These are phyloP conservation scores for Neurospora sublineolata DNA, from an alignment of 495 filamentous ascomycete species.

Conservation along the genomic window DNA sequence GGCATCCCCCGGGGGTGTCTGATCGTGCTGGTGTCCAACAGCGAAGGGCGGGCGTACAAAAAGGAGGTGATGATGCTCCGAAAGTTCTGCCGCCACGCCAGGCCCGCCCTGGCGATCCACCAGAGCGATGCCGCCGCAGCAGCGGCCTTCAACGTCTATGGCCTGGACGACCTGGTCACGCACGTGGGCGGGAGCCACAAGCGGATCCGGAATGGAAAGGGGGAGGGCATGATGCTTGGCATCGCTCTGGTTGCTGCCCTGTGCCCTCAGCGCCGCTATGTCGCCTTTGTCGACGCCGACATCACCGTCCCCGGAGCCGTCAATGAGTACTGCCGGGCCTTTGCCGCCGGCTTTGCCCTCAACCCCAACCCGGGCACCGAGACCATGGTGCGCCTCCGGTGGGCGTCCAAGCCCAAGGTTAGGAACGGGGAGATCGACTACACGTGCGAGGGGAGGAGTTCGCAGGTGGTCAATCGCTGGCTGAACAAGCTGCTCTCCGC, in stretches of 20 bases:
- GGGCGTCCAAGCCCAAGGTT: slow-evolving; percentile 21
- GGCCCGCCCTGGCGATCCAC: slow-evolving; percentile 14
- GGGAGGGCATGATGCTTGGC: slow-evolving; percentile 24
- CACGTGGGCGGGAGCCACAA: neutral
- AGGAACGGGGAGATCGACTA: slow-evolving; percentile 5
- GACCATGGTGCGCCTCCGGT: slow-evolving; percentile 19
- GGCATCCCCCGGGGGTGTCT: slow-evolving; percentile 15
- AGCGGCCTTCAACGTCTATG: slow-evolving; percentile 6
- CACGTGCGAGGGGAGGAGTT: slow-evolving; percentile 16
- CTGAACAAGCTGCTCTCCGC: slow-evolving; percentile 13
- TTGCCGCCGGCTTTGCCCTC: slow-evolving; percentile 19
- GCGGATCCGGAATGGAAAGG: slow-evolving; percentile 19
- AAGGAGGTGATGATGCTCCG: slow-evolving; percentile 7
- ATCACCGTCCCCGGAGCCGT: slow-evolving; percentile 11
- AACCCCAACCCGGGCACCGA: slow-evolving; percentile 3
- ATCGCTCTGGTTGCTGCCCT: slow-evolving; percentile 14
- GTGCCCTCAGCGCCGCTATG: slow-evolving; percentile 9
- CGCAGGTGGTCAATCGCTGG: slow-evolving; percentile 20
- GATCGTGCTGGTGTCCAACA: slow-evolving; percentile 21
- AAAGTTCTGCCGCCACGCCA: slow-evolving; percentile 1
- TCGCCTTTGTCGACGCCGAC: slow-evolving; percentile 25
- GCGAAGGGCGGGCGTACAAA: slow-evolving; percentile 4
- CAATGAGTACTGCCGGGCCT: slow-evolving; percentile 19
- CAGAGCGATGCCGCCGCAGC: slow-evolving; percentile 17
- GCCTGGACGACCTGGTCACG: slow-evolving; percentile 9